phyloP scores from a whole-genome alignment of 331 rosid genomes.

The Rosa hybrid region DNA sequence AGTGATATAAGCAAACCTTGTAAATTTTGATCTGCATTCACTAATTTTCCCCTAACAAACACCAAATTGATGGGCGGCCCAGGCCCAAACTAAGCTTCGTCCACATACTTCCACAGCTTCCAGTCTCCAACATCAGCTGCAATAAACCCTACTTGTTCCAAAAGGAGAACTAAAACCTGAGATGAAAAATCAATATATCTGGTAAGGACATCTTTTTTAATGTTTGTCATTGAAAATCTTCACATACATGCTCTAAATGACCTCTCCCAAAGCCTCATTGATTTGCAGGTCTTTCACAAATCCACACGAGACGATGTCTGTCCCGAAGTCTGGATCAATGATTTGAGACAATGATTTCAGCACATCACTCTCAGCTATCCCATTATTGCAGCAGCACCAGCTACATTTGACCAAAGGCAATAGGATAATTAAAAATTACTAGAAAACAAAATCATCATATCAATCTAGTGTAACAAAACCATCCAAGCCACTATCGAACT shows the following conservation, averaged over 20 bases:
- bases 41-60: conserved; percentile 50
- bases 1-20: conserved; percentile 45
- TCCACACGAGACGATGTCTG: conserved; percentile 94
- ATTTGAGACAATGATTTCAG: conserved; percentile 40
- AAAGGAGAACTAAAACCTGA: conserved; percentile 59
- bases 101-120: conserved; percentile 60
- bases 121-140: conserved; percentile 47
- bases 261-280: conserved; percentile 83
- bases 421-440: no score
- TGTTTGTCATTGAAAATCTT: conserved; percentile 31
- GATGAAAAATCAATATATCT: conserved; percentile 40
- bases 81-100: conserved; percentile 88
- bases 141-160: conserved; percentile 46
- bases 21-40: conserved; percentile 32
- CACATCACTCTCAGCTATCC: conserved; percentile 70
- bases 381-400: conserved; percentile 21
- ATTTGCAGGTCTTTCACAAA: conserved; percentile 84
- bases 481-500: no score
- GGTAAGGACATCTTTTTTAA: conserved; percentile 41
- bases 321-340: conserved; percentile 97
- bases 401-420: no score
- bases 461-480: no score
- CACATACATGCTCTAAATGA: conserved; percentile 48
- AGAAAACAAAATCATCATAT: no score
- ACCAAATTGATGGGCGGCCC: conserved; percentile 55